Evolutionary conservation across 345 rosid species (phyloP), one percentile per base, ranked within the genome.

Genomic region (Brassica carinata): DNA sequence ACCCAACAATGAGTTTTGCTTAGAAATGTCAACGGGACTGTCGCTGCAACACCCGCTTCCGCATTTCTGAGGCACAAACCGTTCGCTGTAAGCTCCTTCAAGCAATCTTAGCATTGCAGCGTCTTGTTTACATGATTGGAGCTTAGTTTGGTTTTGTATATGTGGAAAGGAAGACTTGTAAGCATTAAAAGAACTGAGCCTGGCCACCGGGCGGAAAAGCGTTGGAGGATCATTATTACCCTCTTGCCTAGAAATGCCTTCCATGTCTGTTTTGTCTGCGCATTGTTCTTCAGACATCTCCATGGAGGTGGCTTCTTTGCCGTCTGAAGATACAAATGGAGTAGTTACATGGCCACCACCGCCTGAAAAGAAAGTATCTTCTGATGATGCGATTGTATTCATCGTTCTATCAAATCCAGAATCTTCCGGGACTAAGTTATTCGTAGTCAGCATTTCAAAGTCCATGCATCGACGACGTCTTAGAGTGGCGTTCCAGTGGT

Each of bases 311-410:
- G 59, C 59, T 53, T 53, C 59, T 53, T 53, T 53, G 6, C 19
- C 3, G 8, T 53, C 19, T 53, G 59, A 53, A n/a, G 59, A n/a
- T 53, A 53, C 19, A 53, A 53, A 2, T 53, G 59, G 59, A 15
- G 59, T 6, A n/a, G 59, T 53, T 53, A 53, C 19, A 53, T 53
- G 59, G 19, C 8, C 19, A 53, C 59, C 59, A 53, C 59, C 59
- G 59, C 59, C 59, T 53, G 59, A 53, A 53, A 9, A 53, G 18
- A 53, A 53, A n/a, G 59, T 53, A 5, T 5, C 59, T 53, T 53
- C 59, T 53, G 59, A 53, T n/a, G 59, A 53, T 53, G 59, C 59
- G 59, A 53, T 15, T n/a, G 59, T 53, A n/a, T 53, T 53, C 59
- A 55, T 55, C 57, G 18, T 51, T 51, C 57, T 51, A 13, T 45